A percentile compares a stretch with the other conserved stretches of the same genome.
Conservation (phyloP, 352 stramenopile species). For the Globisporangium rhizosaccharum region DNA sequence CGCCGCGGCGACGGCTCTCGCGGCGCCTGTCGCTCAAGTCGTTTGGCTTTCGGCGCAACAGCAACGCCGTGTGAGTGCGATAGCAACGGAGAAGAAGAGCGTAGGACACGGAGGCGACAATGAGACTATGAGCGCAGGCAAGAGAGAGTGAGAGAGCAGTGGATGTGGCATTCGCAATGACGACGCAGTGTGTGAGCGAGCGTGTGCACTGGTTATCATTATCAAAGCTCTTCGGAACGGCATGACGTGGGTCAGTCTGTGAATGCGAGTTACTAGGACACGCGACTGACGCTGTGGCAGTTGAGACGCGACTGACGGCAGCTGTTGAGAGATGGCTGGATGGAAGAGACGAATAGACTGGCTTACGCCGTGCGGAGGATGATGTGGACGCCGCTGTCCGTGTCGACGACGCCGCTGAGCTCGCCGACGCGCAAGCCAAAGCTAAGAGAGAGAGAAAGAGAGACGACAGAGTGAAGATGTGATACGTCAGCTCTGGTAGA, state of each 20-base stretch:
- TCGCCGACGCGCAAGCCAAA: constrained; percentile 91
- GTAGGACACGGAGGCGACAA: neutral
- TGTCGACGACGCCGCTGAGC: constrained; percentile 93
- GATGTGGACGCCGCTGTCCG: constrained; percentile 95
- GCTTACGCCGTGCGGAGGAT: constrained; percentile 90
- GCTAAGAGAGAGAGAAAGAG: constrained; percentile 15
- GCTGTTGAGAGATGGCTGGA: neutral
- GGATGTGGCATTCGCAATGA: no score
- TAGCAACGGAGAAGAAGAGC: neutral
- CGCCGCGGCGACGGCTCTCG: constrained; percentile 17
- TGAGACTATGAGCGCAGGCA: neutral
- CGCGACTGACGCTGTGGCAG: no score
- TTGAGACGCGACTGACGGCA: no score
- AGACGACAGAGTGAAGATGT: neutral
- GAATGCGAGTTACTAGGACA: no score
- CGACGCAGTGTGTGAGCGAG: no score
- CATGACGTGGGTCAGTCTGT: no score
- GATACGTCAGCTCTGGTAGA: no score
- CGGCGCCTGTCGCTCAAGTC: constrained; percentile 22
- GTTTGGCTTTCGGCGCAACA: constrained; percentile 30
- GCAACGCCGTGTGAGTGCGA: constrained; percentile 9
- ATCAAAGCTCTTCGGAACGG: no score
- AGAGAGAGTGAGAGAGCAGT: neutral
- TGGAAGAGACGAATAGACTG: neutral
- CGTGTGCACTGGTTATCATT: no score